Base-by-base conservation (phyloP, 2,329 filamentous ascomycete genomes). In the Penicillium carneum region DNA sequence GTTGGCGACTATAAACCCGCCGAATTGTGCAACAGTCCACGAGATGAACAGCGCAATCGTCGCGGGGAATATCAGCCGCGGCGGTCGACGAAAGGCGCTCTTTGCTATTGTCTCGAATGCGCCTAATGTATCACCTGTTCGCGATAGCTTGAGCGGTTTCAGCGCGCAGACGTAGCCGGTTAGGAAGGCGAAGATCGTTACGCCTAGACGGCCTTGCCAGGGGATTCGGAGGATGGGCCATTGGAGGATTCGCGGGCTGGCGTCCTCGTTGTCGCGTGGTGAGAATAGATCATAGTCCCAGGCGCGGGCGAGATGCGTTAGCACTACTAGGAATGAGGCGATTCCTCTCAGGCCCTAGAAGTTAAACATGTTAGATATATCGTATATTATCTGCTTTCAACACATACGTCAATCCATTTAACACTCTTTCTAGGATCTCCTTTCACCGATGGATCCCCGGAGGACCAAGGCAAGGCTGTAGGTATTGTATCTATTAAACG, bases 361-460 rank as follows among this genome's bases (percentile, higher is more conserved):
- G 16, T 49, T 57, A 3, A 14, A 36, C 8, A 26, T 8, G n/a
- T 57, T 43, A 57, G 55, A 16, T 33, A 2, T 39, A 12, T 29
- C 16, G 29, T 2, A 8, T 8, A 1, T 8, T 51, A 7, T 18
- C 34, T 18, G 16, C 1, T 14, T 31, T 7, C 8, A n/a, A 12
- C 12, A 81, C 84, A 74, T 77, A 86, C 84, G 80, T 86, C 84
- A 42, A 86, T 84, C 84, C 84, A 86, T 77, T 86, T 86, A 23
- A 87, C 84, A 63, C 72, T 75, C 61, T 76, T 76, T 48, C 67
- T 68, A 2, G 74, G 72, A 53, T 76, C 74, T 7, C 74, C 74
- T 62, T 72, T 75, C 33, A 68, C 67, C 26, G 63, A 64, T 9
- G 70, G 47, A 42, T 71, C 63, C 6, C 29, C 20, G 0, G 48